These are phyloP conservation scores for Ophiostoma pallidulum DNA, from an alignment of 2,329 filamentous ascomycete species.

Conservation along the genomic window DNA sequence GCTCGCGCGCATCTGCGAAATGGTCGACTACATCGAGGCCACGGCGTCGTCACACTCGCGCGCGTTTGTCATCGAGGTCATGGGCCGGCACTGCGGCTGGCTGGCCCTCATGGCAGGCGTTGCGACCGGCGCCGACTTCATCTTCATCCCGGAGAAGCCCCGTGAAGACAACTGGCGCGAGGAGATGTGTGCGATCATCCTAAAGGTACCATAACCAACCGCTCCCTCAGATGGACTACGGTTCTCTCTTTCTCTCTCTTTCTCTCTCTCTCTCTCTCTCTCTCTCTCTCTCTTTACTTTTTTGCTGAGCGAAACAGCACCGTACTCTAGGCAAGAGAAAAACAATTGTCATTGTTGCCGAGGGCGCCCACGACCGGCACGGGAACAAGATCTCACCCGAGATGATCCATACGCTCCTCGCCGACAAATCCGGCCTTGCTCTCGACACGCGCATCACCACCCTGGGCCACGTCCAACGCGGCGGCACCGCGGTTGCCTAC, in stretches of 20 bases:
- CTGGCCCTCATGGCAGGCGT: conserved; percentile 93
- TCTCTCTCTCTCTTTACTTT: conserved; percentile 18
- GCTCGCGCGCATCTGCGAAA: conserved; percentile 83
- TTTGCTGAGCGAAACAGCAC: conserved; percentile 47
- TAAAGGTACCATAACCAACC: conserved; percentile 51
- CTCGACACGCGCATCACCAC: conserved; percentile 93
- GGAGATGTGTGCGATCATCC: conserved; percentile 73
- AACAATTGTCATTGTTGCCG: conserved; percentile 95
- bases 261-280: conserved; percentile 4
- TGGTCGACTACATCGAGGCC: conserved; percentile 93
- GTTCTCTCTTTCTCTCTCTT: too few species aligned
- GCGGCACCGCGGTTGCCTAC: conserved; percentile 84
- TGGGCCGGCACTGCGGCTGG: conserved; percentile 98
- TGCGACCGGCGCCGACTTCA: conserved; percentile 87
- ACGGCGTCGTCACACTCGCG: conserved; percentile 90
- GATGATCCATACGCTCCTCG: conserved; percentile 82
- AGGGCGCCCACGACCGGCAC: conserved; percentile 79
- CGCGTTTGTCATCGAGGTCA: conserved; percentile 96
- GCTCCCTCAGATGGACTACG: too few species aligned
- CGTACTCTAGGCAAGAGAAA: conserved; percentile 84
- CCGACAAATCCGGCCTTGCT: conserved; percentile 59
- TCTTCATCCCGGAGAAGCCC: conserved; percentile 94
- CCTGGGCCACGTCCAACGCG: conserved; percentile 92
- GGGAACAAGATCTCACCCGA: conserved; percentile 74
- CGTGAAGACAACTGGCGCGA: conserved; percentile 79